A percentile compares a stretch with the other conserved stretches of the same genome.
phyloP scores from a whole-genome alignment of 2,329 filamentous ascomycete genomes.

The Hymenoscyphus linearis region DNA sequence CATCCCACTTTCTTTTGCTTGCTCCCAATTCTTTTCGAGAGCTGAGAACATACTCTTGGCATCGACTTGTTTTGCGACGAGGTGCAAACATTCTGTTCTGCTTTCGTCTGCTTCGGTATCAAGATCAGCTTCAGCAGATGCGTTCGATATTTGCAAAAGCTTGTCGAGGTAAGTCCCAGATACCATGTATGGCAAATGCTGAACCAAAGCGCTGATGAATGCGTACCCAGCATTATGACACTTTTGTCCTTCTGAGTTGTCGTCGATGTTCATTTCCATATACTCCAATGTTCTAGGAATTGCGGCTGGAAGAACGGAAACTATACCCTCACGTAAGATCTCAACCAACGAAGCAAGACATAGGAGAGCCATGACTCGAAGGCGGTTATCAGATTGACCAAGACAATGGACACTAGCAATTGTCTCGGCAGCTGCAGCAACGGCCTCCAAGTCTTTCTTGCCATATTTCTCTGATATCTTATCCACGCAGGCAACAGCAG shows the following conservation, averaged over 20 bases:
- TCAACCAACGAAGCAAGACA: constrained; percentile 87
- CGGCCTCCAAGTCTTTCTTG: constrained; percentile 77
- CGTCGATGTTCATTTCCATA: constrained; percentile 56
- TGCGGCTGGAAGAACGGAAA: constrained; percentile 73
- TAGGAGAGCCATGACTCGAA: constrained; percentile 79
- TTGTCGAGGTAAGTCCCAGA: constrained; percentile 68
- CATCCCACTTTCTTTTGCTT: constrained; percentile 57
- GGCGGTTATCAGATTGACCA: constrained; percentile 63
- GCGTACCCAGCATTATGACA: constrained; percentile 80
- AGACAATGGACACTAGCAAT: constrained; percentile 74
- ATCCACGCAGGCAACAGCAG: constrained; percentile 83
- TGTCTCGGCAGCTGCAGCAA: constrained; percentile 68
- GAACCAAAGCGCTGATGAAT: constrained; percentile 71
- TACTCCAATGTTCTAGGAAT: constrained; percentile 69
- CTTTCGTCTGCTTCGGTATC: constrained; percentile 58
- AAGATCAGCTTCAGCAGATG: constrained; percentile 59
- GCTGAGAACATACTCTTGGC: constrained; percentile 70
- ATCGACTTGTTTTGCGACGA: constrained; percentile 73
- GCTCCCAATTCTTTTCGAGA: constrained; percentile 66
- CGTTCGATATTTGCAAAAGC: constrained; percentile 66
- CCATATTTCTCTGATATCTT: constrained; percentile 93
- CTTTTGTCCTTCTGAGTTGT: constrained; percentile 49
- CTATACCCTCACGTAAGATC: constrained; percentile 78
- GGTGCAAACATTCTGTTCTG: constrained; percentile 63
- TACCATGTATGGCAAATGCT: constrained; percentile 86